phyloP scores from a whole-genome alignment of 1,139 yeast genomes.

The Eremothecium coryli region DNA sequence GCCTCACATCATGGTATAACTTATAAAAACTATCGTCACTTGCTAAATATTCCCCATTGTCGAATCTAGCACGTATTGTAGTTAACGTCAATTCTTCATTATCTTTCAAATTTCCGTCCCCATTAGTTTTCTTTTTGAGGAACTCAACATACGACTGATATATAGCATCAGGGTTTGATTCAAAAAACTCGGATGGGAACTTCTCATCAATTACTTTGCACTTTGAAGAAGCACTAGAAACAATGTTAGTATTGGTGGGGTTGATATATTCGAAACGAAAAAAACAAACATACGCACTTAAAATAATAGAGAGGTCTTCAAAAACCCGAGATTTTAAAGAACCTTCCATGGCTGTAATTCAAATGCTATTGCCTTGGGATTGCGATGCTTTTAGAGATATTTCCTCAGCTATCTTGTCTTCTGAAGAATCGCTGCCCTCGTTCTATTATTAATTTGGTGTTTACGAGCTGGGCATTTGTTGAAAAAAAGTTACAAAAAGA shows the following conservation, averaged over 20 bases:
- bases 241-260: constrained; percentile 12
- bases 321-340: constrained; percentile 12
- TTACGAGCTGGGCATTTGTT: too few relatives aligned
- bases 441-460: too few relatives aligned
- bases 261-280: too few relatives aligned
- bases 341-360: constrained; percentile 1
- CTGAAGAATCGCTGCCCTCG: too few relatives aligned
- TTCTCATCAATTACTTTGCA: constrained; percentile 34
- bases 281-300: constrained; percentile 18
- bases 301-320: constrained; percentile 16
- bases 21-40: constrained; percentile 36
- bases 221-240: constrained; percentile 23
- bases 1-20: constrained; percentile 65
- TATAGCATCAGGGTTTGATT: constrained; percentile 37
- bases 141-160: constrained; percentile 36
- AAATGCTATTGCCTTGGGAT: not conserved
- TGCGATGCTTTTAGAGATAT: too few relatives aligned
- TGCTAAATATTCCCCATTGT: constrained; percentile 33
- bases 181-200: constrained; percentile 42
- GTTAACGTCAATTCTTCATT: constrained; percentile 26
- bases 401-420: too few relatives aligned
- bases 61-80: constrained; percentile 31
- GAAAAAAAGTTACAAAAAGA: too few relatives aligned
- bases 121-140: constrained; percentile 24
- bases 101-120: constrained; percentile 23